Evolutionary conservation across 768 basidiomycete species (phyloP), one percentile per base, ranked within the genome.

Genomic region (Suillus variegatus): DNA sequence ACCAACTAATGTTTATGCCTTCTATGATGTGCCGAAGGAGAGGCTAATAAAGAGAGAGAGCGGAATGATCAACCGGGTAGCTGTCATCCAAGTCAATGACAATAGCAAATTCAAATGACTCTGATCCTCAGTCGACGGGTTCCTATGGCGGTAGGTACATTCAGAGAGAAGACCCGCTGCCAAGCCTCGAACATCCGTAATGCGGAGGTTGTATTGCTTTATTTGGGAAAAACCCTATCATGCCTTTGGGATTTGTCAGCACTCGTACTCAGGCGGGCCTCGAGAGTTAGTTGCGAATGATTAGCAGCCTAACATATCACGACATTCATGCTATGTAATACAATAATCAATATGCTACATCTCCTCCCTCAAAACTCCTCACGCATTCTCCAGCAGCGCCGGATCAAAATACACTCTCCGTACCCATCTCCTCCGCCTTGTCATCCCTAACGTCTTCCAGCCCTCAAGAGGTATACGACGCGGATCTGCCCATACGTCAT

Each of bases 401-500:
- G 54, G 54, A 35, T 55, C 32, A 55, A 55, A 55, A 55, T 35
- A 55, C 20, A 55, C 54, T 35, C 54, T 55, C 3, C 54, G 78
- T 12, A 84, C 77, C 92, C 93, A 93, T 62, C 54, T 55, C 68
- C 91, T 76, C 68, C 91, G 75, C 55, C 91, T 77, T 20, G 91
- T 93, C 67, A 91, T 79, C 1, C 75, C 82, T 4, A 81, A 79
- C 49, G 79, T 79, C 68, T 77, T 82, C 74, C 78, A 84, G 66
- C 71, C 80, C 62, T 76, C 77, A 79, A 80, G 47, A 75, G 81
- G 72, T 74, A 67, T 67, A 72, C 76, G 46, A 73, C 76, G 63
- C 13, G 86, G 80, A 64, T 87, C 81, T 6, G 85, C 77, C 93
- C 93, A 94, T 0, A 82, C 78, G 65, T 93, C 92, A 67, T 92